Base-by-base conservation (phyloP, 495 filamentous ascomycete species). In the Lasiosphaeris hirsuta region DNA sequence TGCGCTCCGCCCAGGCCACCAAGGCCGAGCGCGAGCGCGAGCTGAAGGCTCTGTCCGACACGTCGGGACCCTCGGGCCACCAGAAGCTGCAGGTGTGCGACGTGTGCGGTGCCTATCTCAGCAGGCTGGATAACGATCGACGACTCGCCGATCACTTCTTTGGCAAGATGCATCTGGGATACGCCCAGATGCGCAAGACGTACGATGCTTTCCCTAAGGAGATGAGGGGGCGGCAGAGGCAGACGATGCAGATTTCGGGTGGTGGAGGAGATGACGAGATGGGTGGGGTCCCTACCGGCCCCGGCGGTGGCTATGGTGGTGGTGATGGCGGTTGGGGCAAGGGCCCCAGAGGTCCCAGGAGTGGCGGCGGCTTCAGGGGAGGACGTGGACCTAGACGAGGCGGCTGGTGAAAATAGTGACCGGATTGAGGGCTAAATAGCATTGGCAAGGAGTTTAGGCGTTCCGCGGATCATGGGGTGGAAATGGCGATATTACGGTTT, bases 31-130 rank as follows among this genome's bases (percentile, higher is more conserved):
- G 85, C 62, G 94, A 97, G 74, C 84, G 86, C 23, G 92, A 97
- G 65, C 80, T 98, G 35, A 96, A 96, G 76, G 83, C 84, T n/a
- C 81, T 98, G 34, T 85, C 85, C 52, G 94, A 98, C 67, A 96
- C 92, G 1, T 87, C 85, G 33, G 94, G 94, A 0, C 94, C 94
- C 0, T 89, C 84, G 10, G 94, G 94, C 10, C 94, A 98, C 75
- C 94, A 98, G 76, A 97, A 97, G 66, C 77, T 98, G 50, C 95
- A 97, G 72, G 94, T 98, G 15, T 98, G 94, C 80, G 94, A 98
- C 72, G 95, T 97, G 1, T 98, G 94, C 88, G 49, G 77, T 37
- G 94, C 94, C 3, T 98, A 98, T 68, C 79, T 98, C 52, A 87
- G 83, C 53, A 73, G 94, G 15, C 82, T 98, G 19, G 94, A 98